These are phyloP conservation scores for Geranomyces michiganensis DNA, from an alignment of 192 early-diverging fungal species.

Conservation along the genomic window DNA sequence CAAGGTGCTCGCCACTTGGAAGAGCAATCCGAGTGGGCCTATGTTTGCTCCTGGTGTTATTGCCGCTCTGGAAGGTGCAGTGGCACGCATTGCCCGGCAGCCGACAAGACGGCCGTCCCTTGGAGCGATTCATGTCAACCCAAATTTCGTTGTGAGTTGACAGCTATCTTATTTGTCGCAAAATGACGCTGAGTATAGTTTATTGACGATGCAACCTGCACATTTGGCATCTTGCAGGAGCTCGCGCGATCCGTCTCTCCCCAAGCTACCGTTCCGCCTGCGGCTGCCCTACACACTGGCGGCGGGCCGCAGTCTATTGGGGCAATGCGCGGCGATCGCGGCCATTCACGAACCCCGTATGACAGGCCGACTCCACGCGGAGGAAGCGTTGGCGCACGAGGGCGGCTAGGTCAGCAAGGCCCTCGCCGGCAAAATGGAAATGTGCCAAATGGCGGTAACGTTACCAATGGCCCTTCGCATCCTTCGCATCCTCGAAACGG, in stretches of 20 bases:
- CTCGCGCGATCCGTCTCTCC: slow-evolving; percentile 14
- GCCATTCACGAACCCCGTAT: not conserved
- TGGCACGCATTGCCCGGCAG: slow-evolving; percentile 29
- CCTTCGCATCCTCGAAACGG: too few relatives aligned
- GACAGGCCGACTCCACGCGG: not conserved
- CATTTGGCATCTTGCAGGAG: not conserved
- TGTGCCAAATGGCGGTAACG: too few relatives aligned
- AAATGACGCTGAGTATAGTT: not conserved
- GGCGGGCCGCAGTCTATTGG: too few relatives aligned
- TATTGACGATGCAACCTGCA: not conserved
- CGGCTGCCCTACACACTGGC: not conserved
- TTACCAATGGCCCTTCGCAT: too few relatives aligned
- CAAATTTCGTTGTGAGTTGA: slow-evolving; percentile 55
- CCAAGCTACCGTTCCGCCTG: not conserved
- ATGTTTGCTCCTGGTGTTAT: slow-evolving; percentile 63
- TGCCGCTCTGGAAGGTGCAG: slow-evolving; percentile 52
- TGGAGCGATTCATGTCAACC: slow-evolving; percentile 60
- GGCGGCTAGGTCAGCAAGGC: too few relatives aligned
- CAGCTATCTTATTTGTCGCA: not conserved
- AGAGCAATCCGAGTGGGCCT: slow-evolving; percentile 62
- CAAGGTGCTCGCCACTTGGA: slow-evolving; percentile 83
- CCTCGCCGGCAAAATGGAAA: too few relatives aligned
- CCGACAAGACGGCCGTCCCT: slow-evolving; percentile 27
- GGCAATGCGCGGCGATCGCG: not conserved
- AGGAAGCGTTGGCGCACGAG: not conserved